Evolutionary conservation across 352 stramenopile species (phyloP).

Genomic region (Hyaloperonospora brassicae): DNA sequence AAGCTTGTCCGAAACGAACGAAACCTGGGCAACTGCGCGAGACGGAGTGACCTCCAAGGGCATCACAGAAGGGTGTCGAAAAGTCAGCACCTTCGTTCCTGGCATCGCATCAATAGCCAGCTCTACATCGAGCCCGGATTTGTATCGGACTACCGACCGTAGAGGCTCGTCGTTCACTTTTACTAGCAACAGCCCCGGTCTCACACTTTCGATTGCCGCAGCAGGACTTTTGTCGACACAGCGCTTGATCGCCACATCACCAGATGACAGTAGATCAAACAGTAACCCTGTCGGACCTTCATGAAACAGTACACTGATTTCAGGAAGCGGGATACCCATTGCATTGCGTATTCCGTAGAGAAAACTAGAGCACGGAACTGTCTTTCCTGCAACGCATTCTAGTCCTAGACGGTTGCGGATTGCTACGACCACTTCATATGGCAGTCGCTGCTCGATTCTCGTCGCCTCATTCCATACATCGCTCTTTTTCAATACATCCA

Average conservation of each 20-base stretch:
- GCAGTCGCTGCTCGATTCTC: constrained; percentile 59
- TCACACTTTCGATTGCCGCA: constrained; percentile 54
- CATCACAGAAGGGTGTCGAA: constrained; percentile 62
- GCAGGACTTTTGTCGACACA: constrained; percentile 46
- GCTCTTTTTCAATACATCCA: constrained; percentile 59
- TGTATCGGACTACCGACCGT: constrained; percentile 38
- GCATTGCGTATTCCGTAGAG: constrained; percentile 64
- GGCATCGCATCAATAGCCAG: constrained; percentile 44
- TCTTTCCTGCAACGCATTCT: constrained; percentile 32
- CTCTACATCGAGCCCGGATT: constrained; percentile 46
- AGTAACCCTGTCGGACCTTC: constrained; percentile 56
- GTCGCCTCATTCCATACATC: constrained; percentile 44
- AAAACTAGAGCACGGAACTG: constrained; percentile 39
- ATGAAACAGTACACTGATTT: constrained; percentile 70
- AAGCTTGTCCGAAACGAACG: constrained; percentile 47
- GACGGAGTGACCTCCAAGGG: constrained; percentile 48
- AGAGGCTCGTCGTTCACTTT: constrained; percentile 63
- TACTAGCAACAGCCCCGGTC: constrained; percentile 63
- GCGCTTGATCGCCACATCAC: constrained; percentile 37
- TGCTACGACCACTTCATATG: constrained; percentile 66
- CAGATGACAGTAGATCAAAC: constrained; percentile 38
- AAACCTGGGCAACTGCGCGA: constrained; percentile 40
- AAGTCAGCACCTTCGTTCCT: constrained; percentile 56
- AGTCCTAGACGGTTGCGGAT: constrained; percentile 67
- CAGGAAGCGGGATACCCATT: constrained; percentile 69